These are phyloP conservation scores for Debaryomyces fabryi DNA, from an alignment of 1,139 yeast genomes.

Conservation along the genomic window DNA sequence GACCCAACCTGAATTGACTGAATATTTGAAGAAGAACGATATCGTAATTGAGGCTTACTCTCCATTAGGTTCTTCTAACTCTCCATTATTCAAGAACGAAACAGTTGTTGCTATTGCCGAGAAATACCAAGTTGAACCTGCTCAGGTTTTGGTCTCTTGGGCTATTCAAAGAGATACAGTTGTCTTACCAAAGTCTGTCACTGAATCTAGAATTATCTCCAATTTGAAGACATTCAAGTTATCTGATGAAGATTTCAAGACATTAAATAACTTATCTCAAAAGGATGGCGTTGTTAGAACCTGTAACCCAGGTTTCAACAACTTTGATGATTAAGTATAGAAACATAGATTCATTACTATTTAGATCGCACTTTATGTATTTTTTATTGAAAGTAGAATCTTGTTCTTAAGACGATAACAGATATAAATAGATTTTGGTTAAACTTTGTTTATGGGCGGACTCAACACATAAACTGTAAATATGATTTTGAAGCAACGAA, in stretches of 20 bases:
- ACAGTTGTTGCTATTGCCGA: constrained; percentile 44
- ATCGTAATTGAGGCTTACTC: constrained; percentile 58
- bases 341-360: not conserved
- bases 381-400: no score
- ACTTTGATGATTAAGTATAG: not conserved
- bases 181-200: constrained; percentile 58
- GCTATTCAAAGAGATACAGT: constrained; percentile 54
- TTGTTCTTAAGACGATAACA: no score
- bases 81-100: constrained; percentile 52
- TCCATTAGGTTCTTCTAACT: constrained; percentile 54
- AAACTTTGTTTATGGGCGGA: no score
- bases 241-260: constrained; percentile 36
- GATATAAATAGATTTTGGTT: no score
- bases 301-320: constrained; percentile 25
- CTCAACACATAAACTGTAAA: no score
- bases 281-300: constrained; percentile 36
- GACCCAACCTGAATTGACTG: constrained; percentile 52
- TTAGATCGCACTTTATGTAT: no score
- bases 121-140: constrained; percentile 46
- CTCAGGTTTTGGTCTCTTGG: constrained; percentile 55
- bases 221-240: constrained; percentile 37
- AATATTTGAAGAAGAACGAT: constrained; percentile 44
- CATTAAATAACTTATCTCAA: constrained; percentile 34
- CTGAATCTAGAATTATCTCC: constrained; percentile 35
- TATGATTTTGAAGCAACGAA: no score